phyloP scores from a whole-genome alignment of 768 basidiomycete genomes.

The Suillus weaverae region DNA sequence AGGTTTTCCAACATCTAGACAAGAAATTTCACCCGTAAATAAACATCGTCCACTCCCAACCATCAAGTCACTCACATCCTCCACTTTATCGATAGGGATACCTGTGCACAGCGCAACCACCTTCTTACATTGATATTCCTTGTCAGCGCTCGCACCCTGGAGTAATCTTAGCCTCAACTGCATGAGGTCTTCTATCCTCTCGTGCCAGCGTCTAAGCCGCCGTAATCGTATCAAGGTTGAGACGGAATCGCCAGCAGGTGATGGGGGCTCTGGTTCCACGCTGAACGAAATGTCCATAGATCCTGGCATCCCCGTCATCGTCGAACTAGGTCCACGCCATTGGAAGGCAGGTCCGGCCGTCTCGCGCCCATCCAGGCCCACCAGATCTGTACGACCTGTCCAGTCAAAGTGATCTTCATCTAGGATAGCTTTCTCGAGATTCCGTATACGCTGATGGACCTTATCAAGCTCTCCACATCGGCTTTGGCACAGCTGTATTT shows the following conservation, averaged over 20 bases:
- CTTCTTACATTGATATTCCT: slow-evolving; percentile 89
- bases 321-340: slow-evolving; percentile 65
- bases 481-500: slow-evolving; percentile 74
- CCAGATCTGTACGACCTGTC: slow-evolving; percentile 69
- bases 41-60: slow-evolving; percentile 15
- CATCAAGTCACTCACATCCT: slow-evolving; percentile 64
- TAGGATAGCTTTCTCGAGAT: slow-evolving; percentile 74
- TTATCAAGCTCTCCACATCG: slow-evolving; percentile 80
- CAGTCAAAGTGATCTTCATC: slow-evolving; percentile 87
- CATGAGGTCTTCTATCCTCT: slow-evolving; percentile 74
- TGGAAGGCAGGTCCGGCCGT: slow-evolving; percentile 58
- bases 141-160: slow-evolving; percentile 81
- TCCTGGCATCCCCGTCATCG: slow-evolving; percentile 63
- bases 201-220: slow-evolving; percentile 82
- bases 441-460: slow-evolving; percentile 74
- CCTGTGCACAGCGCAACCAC: slow-evolving; percentile 89
- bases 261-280: slow-evolving; percentile 71
- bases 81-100: slow-evolving; percentile 84
- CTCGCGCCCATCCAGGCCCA: slow-evolving; percentile 39
- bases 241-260: slow-evolving; percentile 59
- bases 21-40: slow-evolving; percentile 25
- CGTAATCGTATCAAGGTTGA: slow-evolving; percentile 69
- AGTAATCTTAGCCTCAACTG: slow-evolving; percentile 64
- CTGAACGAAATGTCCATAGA: slow-evolving; percentile 62
- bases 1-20: slow-evolving; percentile 80